These are phyloP conservation scores for Arctostaphylos glauca DNA, from an alignment of 148 eudicot genomes.

Conservation along the genomic window DNA sequence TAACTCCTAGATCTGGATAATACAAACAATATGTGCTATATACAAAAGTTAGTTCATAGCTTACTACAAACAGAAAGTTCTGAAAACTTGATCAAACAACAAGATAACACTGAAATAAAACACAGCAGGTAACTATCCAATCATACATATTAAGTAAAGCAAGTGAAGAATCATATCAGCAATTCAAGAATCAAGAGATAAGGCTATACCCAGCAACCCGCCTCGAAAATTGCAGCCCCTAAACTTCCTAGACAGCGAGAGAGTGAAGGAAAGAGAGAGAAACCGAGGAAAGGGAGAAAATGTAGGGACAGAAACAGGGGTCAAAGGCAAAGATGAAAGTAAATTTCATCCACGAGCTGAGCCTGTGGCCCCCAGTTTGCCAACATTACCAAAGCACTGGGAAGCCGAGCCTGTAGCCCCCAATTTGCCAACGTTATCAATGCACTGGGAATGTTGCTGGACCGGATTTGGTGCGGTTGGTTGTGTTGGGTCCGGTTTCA, in stretches of 20 bases:
- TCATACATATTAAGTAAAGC: background rate
- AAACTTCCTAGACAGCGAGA: background rate
- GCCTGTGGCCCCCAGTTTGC: slow-evolving; percentile 39
- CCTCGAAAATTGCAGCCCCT: background rate
- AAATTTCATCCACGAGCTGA: slow-evolving; percentile 35
- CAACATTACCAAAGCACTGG: slow-evolving; percentile 21
- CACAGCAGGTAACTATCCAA: background rate
- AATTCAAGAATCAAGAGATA: background rate
- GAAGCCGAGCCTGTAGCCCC: slow-evolving; percentile 33
- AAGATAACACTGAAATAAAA: background rate
- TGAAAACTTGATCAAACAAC: too few relatives aligned
- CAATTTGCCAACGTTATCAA: slow-evolving; percentile 31
- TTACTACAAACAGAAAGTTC: too few relatives aligned
- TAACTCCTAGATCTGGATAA: background rate
- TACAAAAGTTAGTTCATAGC: too few relatives aligned
- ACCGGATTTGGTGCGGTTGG: background rate
- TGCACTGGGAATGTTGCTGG: background rate
- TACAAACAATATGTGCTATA: background rate
- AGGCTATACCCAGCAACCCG: background rate
- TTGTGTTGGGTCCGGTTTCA: too few relatives aligned
- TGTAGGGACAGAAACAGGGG: background rate
- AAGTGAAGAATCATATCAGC: background rate
- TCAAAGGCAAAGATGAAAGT: background rate
- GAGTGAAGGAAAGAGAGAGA: slow-evolving; percentile 7
- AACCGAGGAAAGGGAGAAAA: background rate